These are phyloP conservation scores for Leavenworthia alabamica DNA, from an alignment of 345 rosid species.

Conservation along the genomic window DNA sequence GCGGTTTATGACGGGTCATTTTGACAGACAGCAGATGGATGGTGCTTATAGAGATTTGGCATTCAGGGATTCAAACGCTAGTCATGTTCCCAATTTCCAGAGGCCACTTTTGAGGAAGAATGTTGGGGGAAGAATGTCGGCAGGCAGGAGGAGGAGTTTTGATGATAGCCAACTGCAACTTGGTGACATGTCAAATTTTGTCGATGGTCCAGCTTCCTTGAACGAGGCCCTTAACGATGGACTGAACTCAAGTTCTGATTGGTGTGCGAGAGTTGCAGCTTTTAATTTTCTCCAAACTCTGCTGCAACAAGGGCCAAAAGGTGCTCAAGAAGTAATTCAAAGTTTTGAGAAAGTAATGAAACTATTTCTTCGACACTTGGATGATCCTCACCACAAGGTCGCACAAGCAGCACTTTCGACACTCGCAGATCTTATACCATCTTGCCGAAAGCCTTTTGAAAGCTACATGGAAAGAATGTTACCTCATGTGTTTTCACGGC, in stretches of 20 bases:
- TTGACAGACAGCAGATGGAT: slow-evolving; percentile 73
- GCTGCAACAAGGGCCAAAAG: slow-evolving; percentile 90
- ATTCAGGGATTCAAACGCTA: slow-evolving; percentile 62
- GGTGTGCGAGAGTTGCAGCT: slow-evolving; percentile 96
- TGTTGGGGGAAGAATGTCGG: slow-evolving; percentile 69
- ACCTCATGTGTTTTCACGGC: slow-evolving; percentile 93
- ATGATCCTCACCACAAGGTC: slow-evolving; percentile 99
- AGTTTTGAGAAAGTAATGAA: slow-evolving; percentile 98
- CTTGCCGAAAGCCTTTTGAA: slow-evolving; percentile 97
- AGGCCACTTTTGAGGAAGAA: slow-evolving; percentile 88
- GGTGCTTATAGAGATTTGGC: slow-evolving; percentile 49
- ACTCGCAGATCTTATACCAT: slow-evolving; percentile 88
- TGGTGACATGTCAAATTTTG: slow-evolving; percentile 70
- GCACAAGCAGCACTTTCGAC: slow-evolving; percentile 99
- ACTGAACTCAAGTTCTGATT: slow-evolving; percentile 82
- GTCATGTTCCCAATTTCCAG: slow-evolving; percentile 88
- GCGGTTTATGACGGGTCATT: slow-evolving; percentile 45
- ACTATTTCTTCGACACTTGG: slow-evolving; percentile 91
- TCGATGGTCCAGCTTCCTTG: slow-evolving; percentile 82
- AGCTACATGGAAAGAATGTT: slow-evolving; percentile 95
- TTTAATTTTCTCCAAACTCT: slow-evolving; percentile 78
- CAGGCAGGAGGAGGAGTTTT: slow-evolving; percentile 93
- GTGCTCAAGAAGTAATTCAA: slow-evolving; percentile 89
- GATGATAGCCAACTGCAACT: slow-evolving; percentile 79
- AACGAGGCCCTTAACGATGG: slow-evolving; percentile 88